Evolutionary conservation across 768 basidiomycete species (phyloP).

Genomic region (Imleria badia): DNA sequence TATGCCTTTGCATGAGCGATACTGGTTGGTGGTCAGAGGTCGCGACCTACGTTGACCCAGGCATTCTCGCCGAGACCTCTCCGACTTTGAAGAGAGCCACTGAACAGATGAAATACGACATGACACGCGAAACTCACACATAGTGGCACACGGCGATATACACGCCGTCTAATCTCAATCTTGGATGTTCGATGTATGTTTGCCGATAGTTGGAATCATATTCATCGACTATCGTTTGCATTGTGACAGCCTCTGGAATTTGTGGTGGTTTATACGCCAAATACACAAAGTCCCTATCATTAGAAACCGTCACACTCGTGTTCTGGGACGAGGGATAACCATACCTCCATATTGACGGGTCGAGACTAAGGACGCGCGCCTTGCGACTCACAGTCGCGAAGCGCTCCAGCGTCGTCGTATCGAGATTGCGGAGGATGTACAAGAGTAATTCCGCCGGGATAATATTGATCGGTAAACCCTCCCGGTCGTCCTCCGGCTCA

Average conservation of each 20-base stretch:
- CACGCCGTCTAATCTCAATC: constrained; percentile 82
- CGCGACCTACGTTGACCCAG: constrained; percentile 76
- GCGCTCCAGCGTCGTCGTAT: constrained; percentile 68
- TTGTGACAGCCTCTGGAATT: constrained; percentile 50
- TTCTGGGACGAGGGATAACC: constrained; percentile 11
- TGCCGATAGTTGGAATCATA: constrained; percentile 69
- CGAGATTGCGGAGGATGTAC: constrained; percentile 62
- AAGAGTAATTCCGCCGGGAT: constrained; percentile 81
- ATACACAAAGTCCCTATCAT: constrained; percentile 58
- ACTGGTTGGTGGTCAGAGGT: neutral
- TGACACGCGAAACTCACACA: constrained; percentile 48
- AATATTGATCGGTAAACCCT: constrained; percentile 50
- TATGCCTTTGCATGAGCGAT: constrained; percentile 28
- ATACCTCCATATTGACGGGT: constrained; percentile 75
- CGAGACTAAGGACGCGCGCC: constrained; percentile 69
- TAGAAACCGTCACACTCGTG: constrained; percentile 5
- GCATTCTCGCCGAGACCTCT: constrained; percentile 81
- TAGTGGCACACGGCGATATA: constrained; percentile 94
- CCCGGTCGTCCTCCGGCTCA: constrained; percentile 65
- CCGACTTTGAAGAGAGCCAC: constrained; percentile 10
- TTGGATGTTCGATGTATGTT: constrained; percentile 79
- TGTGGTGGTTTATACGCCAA: constrained; percentile 75
- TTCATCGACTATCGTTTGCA: constrained; percentile 49
- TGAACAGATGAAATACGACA: neutral
- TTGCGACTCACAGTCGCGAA: constrained; percentile 75